Conservation (phyloP, 2,329 filamentous ascomycete genomes). For the Neonectria punicea region DNA sequence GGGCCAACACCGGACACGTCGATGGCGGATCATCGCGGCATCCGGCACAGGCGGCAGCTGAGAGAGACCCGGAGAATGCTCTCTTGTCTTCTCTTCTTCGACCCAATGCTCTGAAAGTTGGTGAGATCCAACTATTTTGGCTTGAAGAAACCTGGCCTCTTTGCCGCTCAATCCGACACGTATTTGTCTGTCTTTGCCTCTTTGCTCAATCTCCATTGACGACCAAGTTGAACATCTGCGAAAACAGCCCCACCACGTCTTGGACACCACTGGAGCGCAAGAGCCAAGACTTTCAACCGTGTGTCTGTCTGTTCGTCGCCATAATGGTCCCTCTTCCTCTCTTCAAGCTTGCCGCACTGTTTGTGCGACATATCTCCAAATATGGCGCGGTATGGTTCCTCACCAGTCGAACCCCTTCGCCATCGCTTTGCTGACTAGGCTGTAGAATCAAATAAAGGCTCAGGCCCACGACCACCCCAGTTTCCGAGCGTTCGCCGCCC, state of each 20-base stretch:
- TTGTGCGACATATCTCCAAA: constrained; percentile 74
- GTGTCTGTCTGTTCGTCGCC: constrained; percentile 21
- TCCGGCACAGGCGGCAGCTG: constrained; percentile 14
- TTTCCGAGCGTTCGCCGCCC: constrained; percentile 69
- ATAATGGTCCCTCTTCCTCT: constrained; percentile 73
- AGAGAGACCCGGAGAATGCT: neutral
- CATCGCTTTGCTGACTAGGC: constrained; percentile 26
- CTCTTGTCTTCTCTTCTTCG: neutral
- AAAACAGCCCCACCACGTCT: constrained; percentile 30
- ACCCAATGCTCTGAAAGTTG: constrained; percentile 4
- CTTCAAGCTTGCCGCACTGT: constrained; percentile 73
- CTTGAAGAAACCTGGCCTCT: neutral
- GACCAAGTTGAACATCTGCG: neutral
- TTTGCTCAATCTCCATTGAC: constrained; percentile 11
- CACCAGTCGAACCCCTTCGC: neutral
- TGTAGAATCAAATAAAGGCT: constrained; percentile 71
- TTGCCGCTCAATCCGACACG: neutral
- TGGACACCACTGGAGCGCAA: constrained; percentile 20
- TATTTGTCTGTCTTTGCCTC: neutral
- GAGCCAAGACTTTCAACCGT: constrained; percentile 34
- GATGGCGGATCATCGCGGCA: constrained; percentile 21
- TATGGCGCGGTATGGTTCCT: constrained; percentile 71
- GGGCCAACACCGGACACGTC: constrained; percentile 6
- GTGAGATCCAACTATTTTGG: neutral
- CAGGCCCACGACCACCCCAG: constrained; percentile 72